phyloP scores from a whole-genome alignment of 768 basidiomycete species.

The Boletus vermiculosoides region DNA sequence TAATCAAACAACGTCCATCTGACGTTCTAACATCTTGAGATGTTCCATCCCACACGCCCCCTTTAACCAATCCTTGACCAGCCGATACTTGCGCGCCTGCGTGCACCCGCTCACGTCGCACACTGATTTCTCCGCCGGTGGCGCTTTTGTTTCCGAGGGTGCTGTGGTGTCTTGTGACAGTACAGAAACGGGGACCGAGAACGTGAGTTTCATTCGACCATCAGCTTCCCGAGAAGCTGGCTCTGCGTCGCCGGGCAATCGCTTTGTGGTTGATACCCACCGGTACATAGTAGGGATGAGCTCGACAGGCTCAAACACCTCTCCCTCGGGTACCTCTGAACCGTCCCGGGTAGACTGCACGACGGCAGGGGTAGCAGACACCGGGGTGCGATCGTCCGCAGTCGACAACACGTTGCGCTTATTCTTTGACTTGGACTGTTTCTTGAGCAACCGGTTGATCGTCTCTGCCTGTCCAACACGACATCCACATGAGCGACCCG shows the following conservation, averaged over 20 bases:
- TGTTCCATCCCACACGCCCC: conserved; percentile 67
- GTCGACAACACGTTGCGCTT: conserved; percentile 54
- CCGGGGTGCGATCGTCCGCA: conserved; percentile 44
- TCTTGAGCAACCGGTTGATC: conserved; percentile 85
- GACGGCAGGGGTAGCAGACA: conserved; percentile 29
- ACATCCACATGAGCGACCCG: neutral
- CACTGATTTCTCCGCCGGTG: conserved; percentile 9
- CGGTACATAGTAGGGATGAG: conserved; percentile 59
- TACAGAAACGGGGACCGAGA: conserved; percentile 50
- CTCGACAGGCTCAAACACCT: conserved; percentile 40
- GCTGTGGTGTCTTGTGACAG: conserved; percentile 14
- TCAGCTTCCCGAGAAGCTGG: conserved; percentile 5
- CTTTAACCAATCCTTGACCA: conserved; percentile 58
- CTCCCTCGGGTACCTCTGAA: conserved; percentile 38
- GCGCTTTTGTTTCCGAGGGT: conserved; percentile 13
- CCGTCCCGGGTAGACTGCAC: conserved; percentile 31
- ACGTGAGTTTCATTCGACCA: conserved; percentile 44
- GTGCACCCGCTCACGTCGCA: conserved; percentile 64
- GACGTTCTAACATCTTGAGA: conserved; percentile 52
- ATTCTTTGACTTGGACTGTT: conserved; percentile 68
- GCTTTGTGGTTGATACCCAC: conserved; percentile 63
- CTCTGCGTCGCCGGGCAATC: conserved; percentile 3
- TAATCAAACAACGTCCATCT: conserved; percentile 9
- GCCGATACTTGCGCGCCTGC: conserved; percentile 57
- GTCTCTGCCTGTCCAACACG: conserved; percentile 63